Percentiles rank a stretch among this genome's conserved stretches.
Conservation (phyloP, 192 early-diverging fungal genomes). For the Umbelopsis vinacea region DNA sequence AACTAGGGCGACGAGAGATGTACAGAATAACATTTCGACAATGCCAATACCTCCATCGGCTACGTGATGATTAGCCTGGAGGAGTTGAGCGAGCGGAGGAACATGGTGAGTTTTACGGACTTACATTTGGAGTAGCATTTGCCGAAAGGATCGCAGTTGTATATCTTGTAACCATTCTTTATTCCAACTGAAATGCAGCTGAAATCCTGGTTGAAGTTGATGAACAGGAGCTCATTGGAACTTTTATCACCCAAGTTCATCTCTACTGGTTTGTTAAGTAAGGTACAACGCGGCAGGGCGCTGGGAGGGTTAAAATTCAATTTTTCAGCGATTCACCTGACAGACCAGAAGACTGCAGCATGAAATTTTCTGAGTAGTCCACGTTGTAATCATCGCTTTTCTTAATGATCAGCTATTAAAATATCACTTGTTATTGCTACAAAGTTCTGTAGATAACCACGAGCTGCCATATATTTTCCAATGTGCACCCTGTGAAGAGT, state of each 20-base stretch:
- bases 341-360: not conserved
- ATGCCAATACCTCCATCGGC: slow-evolving; percentile 90
- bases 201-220: slow-evolving; percentile 87
- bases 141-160: slow-evolving; percentile 96
- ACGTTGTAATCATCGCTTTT: too few relatives aligned
- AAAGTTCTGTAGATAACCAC: too few relatives aligned
- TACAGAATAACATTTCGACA: slow-evolving; percentile 98
- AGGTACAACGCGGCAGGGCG: slow-evolving; percentile 11
- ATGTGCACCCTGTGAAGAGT: too few relatives aligned
- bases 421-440: too few relatives aligned
- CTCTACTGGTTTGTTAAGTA: not conserved
- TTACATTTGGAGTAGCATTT: slow-evolving; percentile 88
- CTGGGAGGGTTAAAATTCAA: slow-evolving; percentile 13
- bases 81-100: slow-evolving; percentile 12
- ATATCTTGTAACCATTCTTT: slow-evolving; percentile 89
- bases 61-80: slow-evolving; percentile 26
- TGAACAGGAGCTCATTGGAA: slow-evolving; percentile 73
- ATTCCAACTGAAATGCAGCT: slow-evolving; percentile 92
- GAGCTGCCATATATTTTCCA: too few relatives aligned
- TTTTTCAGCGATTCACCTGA: slow-evolving; percentile 18
- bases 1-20: slow-evolving; percentile 94
- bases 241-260: slow-evolving; percentile 72
- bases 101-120: slow-evolving; percentile 12
- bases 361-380: too few relatives aligned
- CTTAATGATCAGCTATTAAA: too few relatives aligned